A percentile compares a stretch with the other conserved stretches of the same genome.
These are phyloP conservation scores for Fusarium fujikuroi DNA, from an alignment of 2,329 filamentous ascomycete species.

Conservation along the genomic window DNA sequence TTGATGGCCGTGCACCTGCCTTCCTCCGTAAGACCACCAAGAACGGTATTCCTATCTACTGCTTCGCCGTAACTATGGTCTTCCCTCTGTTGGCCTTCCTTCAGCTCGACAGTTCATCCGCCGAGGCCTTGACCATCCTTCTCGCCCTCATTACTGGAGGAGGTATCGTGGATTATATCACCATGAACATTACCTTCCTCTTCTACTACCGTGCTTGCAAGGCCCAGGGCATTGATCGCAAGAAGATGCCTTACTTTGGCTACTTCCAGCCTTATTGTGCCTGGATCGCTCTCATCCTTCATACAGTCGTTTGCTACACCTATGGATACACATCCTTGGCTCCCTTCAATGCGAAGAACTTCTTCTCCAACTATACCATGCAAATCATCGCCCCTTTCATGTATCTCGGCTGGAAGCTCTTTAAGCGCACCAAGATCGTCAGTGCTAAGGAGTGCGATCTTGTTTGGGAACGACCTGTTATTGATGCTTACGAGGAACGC, in stretches of 20 bases:
- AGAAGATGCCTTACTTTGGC: conserved; percentile 61
- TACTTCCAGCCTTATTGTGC: conserved; percentile 44
- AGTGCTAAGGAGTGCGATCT: conserved; percentile 62
- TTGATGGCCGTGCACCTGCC: conserved; percentile 62
- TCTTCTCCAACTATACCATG: conserved; percentile 62
- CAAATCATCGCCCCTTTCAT: conserved; percentile 58
- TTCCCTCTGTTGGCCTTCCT: conserved; percentile 60
- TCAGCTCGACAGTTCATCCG: conserved; percentile 54
- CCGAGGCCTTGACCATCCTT: conserved; percentile 57
- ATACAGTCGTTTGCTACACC: conserved; percentile 49
- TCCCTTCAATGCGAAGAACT: conserved; percentile 58
- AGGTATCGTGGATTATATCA: conserved; percentile 62
- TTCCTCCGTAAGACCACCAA: conserved; percentile 64
- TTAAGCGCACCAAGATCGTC: conserved; percentile 64
- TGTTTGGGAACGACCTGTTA: conserved; percentile 62
- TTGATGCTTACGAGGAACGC: conserved; percentile 62
- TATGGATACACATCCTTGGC: conserved; percentile 64
- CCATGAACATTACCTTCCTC: conserved; percentile 66
- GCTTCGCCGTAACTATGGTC: conserved; percentile 59
- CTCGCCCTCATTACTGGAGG: conserved; percentile 58
- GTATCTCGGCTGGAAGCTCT: conserved; percentile 66
- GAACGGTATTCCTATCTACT: conserved; percentile 65
- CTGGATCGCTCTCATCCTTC: conserved; percentile 31
- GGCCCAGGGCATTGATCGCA: conserved; percentile 57
- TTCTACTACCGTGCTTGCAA: conserved; percentile 66